Conservation (phyloP, 2,329 filamentous ascomycete genomes). For the Sporothrix variecibatus region DNA sequence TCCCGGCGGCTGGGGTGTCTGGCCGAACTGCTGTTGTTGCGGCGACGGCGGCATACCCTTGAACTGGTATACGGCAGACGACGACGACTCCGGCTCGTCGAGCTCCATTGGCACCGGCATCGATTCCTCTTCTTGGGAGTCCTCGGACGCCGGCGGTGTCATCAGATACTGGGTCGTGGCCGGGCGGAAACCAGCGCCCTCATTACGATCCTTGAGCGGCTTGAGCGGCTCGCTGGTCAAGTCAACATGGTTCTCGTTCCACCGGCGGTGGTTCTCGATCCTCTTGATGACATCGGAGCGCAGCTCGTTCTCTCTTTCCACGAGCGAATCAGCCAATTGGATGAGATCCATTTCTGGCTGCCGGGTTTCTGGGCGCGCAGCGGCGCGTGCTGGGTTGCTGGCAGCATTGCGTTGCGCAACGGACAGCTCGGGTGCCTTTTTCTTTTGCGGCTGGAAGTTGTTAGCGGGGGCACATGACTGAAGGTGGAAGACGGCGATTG, state of each 20-base stretch:
- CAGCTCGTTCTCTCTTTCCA: conserved; percentile 80
- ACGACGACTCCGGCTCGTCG: conserved; percentile 46
- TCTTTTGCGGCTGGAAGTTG: conserved; percentile 65
- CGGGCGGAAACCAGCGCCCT: conserved; percentile 66
- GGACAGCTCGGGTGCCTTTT: conserved; percentile 64
- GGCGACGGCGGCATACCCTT: conserved; percentile 40
- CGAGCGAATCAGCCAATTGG: conserved; percentile 72
- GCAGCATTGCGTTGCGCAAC: conserved; percentile 60
- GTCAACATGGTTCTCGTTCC: conserved; percentile 90
- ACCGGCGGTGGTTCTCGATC: conserved; percentile 82
- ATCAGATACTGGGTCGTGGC: conserved; percentile 71
- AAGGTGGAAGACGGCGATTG: too few relatives aligned
- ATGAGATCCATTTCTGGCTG: conserved; percentile 76
- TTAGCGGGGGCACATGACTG: too few relatives aligned
- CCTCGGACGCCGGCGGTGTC: conserved; percentile 62
- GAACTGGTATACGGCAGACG: conserved; percentile 49
- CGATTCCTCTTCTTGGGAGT: conserved; percentile 50
- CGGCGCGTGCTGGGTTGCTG: conserved; percentile 66
- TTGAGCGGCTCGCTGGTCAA: conserved; percentile 83
- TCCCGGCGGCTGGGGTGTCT: conserved; percentile 32
- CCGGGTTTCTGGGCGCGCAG: conserved; percentile 67
- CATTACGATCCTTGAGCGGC: conserved; percentile 67
- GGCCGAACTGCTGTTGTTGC: conserved; percentile 33
- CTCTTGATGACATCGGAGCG: conserved; percentile 82
- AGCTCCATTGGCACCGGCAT: conserved; percentile 50